A percentile compares a stretch with the other conserved stretches of the same genome.
These are phyloP conservation scores for Jasminum sambac DNA, from an alignment of 257 asterid genomes.

Conservation along the genomic window DNA sequence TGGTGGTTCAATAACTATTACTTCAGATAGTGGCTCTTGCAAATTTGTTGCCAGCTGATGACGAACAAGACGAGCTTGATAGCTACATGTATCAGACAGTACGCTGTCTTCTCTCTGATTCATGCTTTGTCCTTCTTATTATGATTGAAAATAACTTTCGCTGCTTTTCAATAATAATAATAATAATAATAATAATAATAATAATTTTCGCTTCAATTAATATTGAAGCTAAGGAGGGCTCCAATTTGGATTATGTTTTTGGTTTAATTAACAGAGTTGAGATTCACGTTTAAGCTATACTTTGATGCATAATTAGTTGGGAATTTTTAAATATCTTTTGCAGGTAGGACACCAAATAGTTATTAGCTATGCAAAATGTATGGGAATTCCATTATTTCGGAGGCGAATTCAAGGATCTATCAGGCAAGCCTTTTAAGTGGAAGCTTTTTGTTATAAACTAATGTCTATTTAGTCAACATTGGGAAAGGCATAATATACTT, in stretches of 20 bases:
- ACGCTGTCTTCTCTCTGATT: constrained; percentile 37
- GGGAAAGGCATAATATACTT: constrained; percentile 10
- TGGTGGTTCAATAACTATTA: not conserved
- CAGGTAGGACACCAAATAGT: constrained; percentile 98
- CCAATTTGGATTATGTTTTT: constrained; percentile 10
- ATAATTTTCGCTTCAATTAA: too few species aligned
- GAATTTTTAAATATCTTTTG: constrained; percentile 20
- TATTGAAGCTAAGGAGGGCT: not conserved
- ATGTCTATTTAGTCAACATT: not conserved
- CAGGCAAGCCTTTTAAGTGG: constrained; percentile 52
- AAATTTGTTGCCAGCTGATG: too few species aligned
- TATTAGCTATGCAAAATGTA: constrained; percentile 80
- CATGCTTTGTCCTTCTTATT: constrained; percentile 1
- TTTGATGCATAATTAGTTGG: constrained; percentile 8
- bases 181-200: too few species aligned
- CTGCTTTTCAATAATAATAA: too few species aligned
- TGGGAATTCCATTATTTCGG: constrained; percentile 89
- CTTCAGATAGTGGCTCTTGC: constrained; percentile 89
- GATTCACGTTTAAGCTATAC: constrained; percentile 2
- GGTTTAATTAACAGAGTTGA: not conserved
- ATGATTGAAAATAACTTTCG: too few species aligned
- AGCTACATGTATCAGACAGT: constrained; percentile 99
- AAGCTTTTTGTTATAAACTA: constrained; percentile 19
- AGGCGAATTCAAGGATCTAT: constrained; percentile 92
- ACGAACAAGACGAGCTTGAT: constrained; percentile 84